phyloP scores from a whole-genome alignment of 176 grass and related monocot species.

The Luzula sylvatica region DNA sequence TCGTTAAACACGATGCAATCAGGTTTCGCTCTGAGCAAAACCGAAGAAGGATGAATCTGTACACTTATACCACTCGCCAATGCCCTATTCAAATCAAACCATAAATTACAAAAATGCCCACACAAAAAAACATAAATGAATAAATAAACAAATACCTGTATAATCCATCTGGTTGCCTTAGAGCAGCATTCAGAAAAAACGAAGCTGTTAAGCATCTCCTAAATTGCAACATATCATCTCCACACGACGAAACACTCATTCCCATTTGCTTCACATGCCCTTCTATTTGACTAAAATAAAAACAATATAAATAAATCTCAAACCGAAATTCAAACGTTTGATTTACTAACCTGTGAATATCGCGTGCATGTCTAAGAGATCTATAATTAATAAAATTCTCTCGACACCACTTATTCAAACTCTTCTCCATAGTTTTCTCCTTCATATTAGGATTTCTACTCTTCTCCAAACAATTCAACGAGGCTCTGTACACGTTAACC shows the following conservation, averaged over 20 bases:
- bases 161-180: slow-evolving; percentile 69
- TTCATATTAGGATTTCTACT: slow-evolving; percentile 67
- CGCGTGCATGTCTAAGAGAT: slow-evolving; percentile 57
- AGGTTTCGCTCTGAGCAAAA: slow-evolving; percentile 50
- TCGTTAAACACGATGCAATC: slow-evolving; percentile 86
- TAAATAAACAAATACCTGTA: slow-evolving; percentile 47
- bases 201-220: slow-evolving; percentile 67
- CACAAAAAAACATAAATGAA: too few species aligned
- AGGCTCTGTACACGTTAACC: slow-evolving; percentile 66
- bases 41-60: slow-evolving; percentile 88
- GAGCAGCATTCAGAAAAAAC: slow-evolving; percentile 81
- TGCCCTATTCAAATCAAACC: slow-evolving; percentile 34
- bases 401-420: slow-evolving; percentile 78
- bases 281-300: slow-evolving; percentile 63
- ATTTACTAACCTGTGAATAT: slow-evolving; percentile 66
- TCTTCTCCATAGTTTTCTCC: slow-evolving; percentile 78
- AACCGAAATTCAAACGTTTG: not conserved
- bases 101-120: not conserved
- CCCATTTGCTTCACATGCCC: slow-evolving; percentile 81
- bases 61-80: slow-evolving; percentile 52
- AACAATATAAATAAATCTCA: slow-evolving; percentile 18
- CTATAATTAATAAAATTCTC: slow-evolving; percentile 88
- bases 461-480: slow-evolving; percentile 69
- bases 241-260: slow-evolving; percentile 49
- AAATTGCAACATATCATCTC: slow-evolving; percentile 66